Conservation (phyloP, 352 stramenopile genomes). For the Pythium utonaiense region DNA sequence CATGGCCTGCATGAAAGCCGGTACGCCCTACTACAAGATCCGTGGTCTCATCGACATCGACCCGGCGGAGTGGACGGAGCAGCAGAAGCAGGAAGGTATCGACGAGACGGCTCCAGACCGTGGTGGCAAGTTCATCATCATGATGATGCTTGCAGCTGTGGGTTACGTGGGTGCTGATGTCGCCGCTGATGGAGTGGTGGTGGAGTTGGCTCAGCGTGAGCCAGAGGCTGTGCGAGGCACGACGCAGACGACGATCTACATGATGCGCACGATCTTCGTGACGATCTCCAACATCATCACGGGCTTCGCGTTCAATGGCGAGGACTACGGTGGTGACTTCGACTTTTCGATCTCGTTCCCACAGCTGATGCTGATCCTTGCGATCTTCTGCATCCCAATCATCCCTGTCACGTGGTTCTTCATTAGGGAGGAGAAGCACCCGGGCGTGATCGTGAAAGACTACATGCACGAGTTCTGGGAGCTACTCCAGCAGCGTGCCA, state of each 20-base stretch:
- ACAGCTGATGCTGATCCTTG: neutral
- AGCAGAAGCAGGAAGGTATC: neutral
- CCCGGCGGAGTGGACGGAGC: neutral
- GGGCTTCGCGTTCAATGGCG: neutral
- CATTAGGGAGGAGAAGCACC: neutral
- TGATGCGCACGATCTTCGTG: neutral
- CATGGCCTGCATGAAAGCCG: neutral
- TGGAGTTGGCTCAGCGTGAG: neutral
- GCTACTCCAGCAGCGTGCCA: neutral
- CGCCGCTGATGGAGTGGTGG: neutral
- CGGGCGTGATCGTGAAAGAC: neutral
- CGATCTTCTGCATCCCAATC: neutral
- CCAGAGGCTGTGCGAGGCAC: neutral
- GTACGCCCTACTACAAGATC: neutral
- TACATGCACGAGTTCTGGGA: neutral
- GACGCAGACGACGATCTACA: neutral
- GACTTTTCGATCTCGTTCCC: neutral
- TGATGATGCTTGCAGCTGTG: neutral
- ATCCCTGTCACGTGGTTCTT: neutral
- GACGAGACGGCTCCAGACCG: neutral
- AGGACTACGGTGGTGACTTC: neutral
- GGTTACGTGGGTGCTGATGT: neutral
- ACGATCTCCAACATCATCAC: neutral
- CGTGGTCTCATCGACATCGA: neutral
- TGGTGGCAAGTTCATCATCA: conserved; percentile 1